phyloP scores from a whole-genome alignment of 306 rosid genomes.

The Albizia julibrissin region DNA sequence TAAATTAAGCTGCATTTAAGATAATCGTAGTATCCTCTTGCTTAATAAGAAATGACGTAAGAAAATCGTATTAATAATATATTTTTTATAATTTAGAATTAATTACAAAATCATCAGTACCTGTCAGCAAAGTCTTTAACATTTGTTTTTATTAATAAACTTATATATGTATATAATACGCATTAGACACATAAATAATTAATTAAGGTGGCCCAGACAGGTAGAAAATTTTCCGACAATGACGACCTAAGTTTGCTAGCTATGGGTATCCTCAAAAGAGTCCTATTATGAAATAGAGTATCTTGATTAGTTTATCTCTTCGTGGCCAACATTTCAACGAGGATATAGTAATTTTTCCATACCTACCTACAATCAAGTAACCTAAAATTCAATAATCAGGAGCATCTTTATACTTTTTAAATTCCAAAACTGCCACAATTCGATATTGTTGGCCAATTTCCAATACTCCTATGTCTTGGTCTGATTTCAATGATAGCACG shows the following conservation, averaged over 20 bases:
- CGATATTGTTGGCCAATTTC: neutral
- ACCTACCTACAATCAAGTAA: slow-evolving; percentile 4
- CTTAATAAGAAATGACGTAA: too few species aligned
- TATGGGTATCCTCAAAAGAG: neutral
- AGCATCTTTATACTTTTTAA: neutral
- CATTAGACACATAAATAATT: neutral
- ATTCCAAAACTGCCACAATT: neutral
- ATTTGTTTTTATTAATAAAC: neutral
- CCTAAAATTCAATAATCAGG: slow-evolving; percentile 12
- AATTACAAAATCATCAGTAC: neutral
- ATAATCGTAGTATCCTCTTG: neutral
- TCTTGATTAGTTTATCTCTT: neutral
- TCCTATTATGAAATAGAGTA: neutral
- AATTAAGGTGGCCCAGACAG: neutral
- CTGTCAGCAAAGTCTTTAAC: neutral
- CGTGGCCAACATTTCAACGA: slow-evolving; percentile 10
- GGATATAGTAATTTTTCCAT: slow-evolving; percentile 21
- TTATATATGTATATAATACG: neutral
- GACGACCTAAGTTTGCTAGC: neutral
- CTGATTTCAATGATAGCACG: neutral
- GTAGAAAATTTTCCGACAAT: neutral
- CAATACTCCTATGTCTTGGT: neutral
- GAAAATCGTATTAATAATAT: too few species aligned
- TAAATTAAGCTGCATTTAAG: too few species aligned
- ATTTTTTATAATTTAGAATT: neutral